These are phyloP conservation scores for Fonsecaea pedrosoi DNA, from an alignment of 2,329 filamentous ascomycete genomes.

Conservation along the genomic window DNA sequence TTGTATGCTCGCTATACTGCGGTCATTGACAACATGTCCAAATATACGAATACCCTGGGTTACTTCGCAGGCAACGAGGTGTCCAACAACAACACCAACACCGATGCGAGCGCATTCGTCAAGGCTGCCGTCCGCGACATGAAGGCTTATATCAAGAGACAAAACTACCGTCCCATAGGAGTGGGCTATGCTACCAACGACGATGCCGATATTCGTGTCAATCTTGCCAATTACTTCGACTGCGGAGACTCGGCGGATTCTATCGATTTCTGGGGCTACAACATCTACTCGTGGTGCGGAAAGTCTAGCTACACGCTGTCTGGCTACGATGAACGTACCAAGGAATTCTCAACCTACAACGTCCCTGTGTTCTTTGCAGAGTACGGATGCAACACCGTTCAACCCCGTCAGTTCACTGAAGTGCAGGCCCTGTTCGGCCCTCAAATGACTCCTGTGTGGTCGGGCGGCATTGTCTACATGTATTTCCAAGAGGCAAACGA, in stretches of 20 bases:
- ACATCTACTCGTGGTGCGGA: conserved; percentile 99
- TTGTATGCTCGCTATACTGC: conserved; percentile 81
- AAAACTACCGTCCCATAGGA: conserved; percentile 78
- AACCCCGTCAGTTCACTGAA: conserved; percentile 81
- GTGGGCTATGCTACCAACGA: conserved; percentile 98
- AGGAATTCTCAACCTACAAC: conserved; percentile 87
- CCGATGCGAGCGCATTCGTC: conserved; percentile 87
- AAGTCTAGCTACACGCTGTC: conserved; percentile 77
- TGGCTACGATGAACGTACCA: conserved; percentile 79
- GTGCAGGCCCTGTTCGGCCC: conserved; percentile 78
- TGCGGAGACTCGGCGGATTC: conserved; percentile 71
- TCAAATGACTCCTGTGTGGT: conserved; percentile 86
- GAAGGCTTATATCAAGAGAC: conserved; percentile 88
- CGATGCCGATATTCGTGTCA: conserved; percentile 78
- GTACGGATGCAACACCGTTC: conserved; percentile 87
- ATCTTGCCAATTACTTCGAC: conserved; percentile 93
- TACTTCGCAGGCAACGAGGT: conserved; percentile 99
- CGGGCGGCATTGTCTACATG: conserved; percentile 98
- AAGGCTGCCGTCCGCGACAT: conserved; percentile 97
- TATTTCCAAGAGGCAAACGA: conserved; percentile 92
- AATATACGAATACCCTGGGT: conserved; percentile 90
- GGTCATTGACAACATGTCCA: conserved; percentile 79
- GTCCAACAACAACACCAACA: conserved; percentile 87
- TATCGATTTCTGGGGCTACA: conserved; percentile 99
- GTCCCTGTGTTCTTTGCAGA: conserved; percentile 98